Conservation (phyloP, 208 protist species). For the Vickermania ingenoplastis region DNA sequence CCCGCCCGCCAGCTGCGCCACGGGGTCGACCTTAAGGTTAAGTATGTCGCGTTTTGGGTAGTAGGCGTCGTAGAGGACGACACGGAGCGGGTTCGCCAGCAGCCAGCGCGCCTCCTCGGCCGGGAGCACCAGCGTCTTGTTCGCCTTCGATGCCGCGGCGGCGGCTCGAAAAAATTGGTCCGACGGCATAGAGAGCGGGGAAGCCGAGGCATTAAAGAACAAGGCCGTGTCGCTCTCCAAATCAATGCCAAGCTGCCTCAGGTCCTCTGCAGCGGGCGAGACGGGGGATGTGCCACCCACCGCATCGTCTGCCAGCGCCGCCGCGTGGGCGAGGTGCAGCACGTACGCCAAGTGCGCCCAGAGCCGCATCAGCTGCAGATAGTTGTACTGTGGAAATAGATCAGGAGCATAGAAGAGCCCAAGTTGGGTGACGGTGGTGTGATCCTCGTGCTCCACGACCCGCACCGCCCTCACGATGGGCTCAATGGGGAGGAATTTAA, state of each 20-base stretch:
- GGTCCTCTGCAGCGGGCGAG: not conserved
- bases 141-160: not conserved
- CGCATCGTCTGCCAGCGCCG: not conserved
- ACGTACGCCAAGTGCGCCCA: constrained; percentile 15
- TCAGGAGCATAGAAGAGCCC: constrained; percentile 50
- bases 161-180: not conserved
- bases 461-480: constrained; percentile 12
- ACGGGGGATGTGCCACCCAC: not conserved
- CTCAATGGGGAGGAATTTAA: constrained; percentile 14
- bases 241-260: not conserved
- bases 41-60: not conserved
- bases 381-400: constrained; percentile 43
- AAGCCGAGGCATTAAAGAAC: not conserved
- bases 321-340: constrained; percentile 6
- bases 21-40: not conserved
- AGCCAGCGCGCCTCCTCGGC: not conserved
- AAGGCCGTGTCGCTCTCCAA: not conserved
- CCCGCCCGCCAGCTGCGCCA: not conserved
- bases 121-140: not conserved
- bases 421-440: constrained; percentile 17
- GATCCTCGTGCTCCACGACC: constrained; percentile 15
- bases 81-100: not conserved
- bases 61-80: constrained; percentile 1
- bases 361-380: constrained; percentile 27
- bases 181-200: not conserved